Evolutionary conservation across 2,329 filamentous ascomycete genomes (phyloP).

Genomic region (Verticillium klebahnii): DNA sequence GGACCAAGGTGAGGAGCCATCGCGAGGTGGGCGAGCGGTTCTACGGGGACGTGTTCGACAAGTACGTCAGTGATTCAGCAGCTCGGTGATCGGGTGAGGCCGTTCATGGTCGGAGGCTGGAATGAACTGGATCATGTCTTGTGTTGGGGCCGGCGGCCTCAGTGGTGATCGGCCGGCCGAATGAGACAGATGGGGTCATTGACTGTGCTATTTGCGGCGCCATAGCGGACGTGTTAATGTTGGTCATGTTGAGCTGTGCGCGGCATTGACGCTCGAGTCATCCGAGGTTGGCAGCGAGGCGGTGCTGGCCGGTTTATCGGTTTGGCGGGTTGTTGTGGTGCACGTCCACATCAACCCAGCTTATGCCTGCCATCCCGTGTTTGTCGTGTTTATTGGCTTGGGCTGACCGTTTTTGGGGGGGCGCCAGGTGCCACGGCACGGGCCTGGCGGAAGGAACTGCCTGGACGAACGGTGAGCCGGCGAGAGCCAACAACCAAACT

Average conservation of each 20-base stretch:
- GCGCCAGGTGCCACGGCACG: background rate
- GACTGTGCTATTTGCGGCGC: background rate
- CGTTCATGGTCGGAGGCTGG: background rate
- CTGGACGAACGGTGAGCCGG: background rate
- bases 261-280: background rate
- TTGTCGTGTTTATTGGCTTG: background rate
- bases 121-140: background rate
- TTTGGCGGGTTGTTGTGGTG: background rate
- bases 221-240: background rate
- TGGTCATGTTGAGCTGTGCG: background rate
- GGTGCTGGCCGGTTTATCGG: background rate
- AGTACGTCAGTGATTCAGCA: constrained; percentile 36
- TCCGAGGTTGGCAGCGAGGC: background rate
- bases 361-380: background rate
- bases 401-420: background rate
- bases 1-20: constrained; percentile 50
- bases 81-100: background rate
- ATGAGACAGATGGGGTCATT: background rate
- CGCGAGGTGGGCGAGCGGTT: constrained; percentile 41
- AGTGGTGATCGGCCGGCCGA: background rate
- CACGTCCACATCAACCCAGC: background rate
- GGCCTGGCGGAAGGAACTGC: background rate
- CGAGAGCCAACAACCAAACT: background rate
- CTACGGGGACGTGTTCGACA: constrained; percentile 42
- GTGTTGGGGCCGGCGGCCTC: background rate